Percentiles rank a stretch among this genome's conserved stretches.
Evolutionary conservation across 2,329 filamentous ascomycete genomes (phyloP).

Genomic region (Aspergillus glaucus): DNA sequence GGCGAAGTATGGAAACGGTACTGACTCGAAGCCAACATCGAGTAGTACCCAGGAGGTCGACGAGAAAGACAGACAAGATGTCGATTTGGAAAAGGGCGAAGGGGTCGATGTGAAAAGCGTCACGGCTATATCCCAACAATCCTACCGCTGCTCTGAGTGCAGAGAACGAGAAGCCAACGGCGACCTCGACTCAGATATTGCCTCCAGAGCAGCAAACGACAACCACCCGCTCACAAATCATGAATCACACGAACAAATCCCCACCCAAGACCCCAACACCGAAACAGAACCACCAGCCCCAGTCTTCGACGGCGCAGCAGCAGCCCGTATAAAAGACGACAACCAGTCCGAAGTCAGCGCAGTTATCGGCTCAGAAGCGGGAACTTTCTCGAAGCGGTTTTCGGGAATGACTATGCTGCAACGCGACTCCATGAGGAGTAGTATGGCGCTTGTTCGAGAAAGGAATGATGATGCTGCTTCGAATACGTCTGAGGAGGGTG

Average conservation of each 20-base stretch:
- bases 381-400: conserved; percentile 24
- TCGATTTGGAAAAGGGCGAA: conserved; percentile 16
- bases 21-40: conserved; percentile 25
- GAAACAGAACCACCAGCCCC: conserved; percentile 9
- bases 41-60: conserved; percentile 20
- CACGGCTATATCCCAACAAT: conserved; percentile 13
- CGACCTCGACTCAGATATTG: conserved; percentile 7
- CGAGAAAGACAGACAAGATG: conserved; percentile 7
- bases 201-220: background rate
- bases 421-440: conserved; percentile 19
- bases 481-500: conserved; percentile 20
- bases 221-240: background rate
- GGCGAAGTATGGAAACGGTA: conserved; percentile 61
- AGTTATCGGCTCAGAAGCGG: conserved; percentile 32
- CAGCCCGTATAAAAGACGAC: conserved; percentile 37
- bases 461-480: conserved; percentile 9
- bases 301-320: conserved; percentile 13
- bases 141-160: conserved; percentile 15
- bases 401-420: conserved; percentile 23
- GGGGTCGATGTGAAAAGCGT: conserved; percentile 17
- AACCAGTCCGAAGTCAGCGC: conserved; percentile 65
- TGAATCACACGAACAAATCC: background rate
- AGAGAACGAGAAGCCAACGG: conserved; percentile 9
- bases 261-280: conserved; percentile 1
- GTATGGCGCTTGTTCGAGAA: conserved; percentile 19